Base-by-base conservation (phyloP, 345 rosid species). In the Adansonia digitata region DNA sequence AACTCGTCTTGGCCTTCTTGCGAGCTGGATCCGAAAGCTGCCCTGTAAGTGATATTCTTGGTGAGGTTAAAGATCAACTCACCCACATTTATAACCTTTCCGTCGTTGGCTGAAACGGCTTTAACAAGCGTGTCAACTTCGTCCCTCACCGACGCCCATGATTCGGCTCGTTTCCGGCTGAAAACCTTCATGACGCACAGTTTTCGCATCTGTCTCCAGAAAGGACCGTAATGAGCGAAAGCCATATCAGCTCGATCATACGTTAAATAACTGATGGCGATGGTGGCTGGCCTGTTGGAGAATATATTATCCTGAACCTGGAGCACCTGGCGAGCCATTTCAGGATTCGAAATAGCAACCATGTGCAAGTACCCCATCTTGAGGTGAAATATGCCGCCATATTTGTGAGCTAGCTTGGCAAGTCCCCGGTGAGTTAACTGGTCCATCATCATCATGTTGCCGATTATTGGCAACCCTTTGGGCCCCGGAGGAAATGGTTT, bases 201-300 rank as follows among this genome's bases (percentile, higher is more conserved):
- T 84, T 96, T 96, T 1, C 99, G 80, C 99, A 96, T 93, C 88
- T 93, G 98, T 31, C 99, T 80, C 99, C 99, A 93, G 55, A 92
- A 93, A 0, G 99, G 98, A 0, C 99, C 99, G 71, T 93, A 96
- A 81, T 92, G 89, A 11, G 98, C 94, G 26, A 96, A 96, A 37
- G 99, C 99, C 97, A 96, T 92, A 74, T 96, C 98, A 1, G 97
- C 92, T 12, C 97, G 82, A 56, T 89, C 88, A 48, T 96, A 96
- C 17, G 97, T 93, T 17, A 96, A 85, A 75, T 90, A 93, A 52
- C 87, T 81, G 59, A 90, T 91, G 77, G 97, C 97, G 67, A 88
- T 81, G 22, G 89, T 90, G 60, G 95, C 97, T 0, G 99, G 97
- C 0, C 99, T 77, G 78, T 96, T 96, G 0, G 97, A 93, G 84